These are phyloP conservation scores for Scheffersomyces stambukii DNA, from an alignment of 1,139 yeast species.

Conservation along the genomic window DNA sequence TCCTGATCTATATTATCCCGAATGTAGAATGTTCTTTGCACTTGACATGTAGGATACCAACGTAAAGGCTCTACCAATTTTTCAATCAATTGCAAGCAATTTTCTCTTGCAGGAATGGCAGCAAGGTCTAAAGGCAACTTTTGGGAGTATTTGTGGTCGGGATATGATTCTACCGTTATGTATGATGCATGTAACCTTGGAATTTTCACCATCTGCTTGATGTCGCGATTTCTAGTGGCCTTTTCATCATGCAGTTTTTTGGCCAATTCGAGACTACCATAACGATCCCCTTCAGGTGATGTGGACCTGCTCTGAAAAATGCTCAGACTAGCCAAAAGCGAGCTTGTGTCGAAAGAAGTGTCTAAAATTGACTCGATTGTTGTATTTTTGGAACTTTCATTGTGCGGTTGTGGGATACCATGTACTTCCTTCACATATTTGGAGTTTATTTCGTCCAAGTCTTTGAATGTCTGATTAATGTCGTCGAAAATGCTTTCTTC, in stretches of 20 bases:
- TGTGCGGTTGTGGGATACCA: too few species aligned
- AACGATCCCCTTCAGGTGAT: too few species aligned
- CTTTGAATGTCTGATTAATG: too few species aligned
- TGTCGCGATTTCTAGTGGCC: background rate
- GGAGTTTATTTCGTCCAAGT: too few species aligned
- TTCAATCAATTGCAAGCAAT: conserved; percentile 7
- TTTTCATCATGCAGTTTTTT: background rate
- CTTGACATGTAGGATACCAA: conserved; percentile 7
- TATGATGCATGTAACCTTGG: conserved; percentile 7
- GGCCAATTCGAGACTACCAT: too few species aligned
- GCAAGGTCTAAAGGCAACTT: conserved; percentile 5
- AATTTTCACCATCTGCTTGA: background rate
- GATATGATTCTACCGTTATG: conserved; percentile 6
- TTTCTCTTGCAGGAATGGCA: conserved; percentile 7
- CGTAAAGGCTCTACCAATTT: conserved; percentile 10
- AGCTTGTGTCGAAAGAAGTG: too few species aligned
- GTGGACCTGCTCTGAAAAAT: too few species aligned
- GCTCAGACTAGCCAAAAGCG: too few species aligned
- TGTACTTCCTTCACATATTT: too few species aligned
- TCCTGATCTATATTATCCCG: conserved; percentile 7
- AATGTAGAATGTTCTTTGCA: conserved; percentile 9
- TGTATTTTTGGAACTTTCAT: too few species aligned
- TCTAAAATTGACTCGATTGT: too few species aligned
- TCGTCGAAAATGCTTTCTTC: too few species aligned
- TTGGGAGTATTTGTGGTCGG: conserved; percentile 9